Evolutionary conservation across 2,329 filamentous ascomycete species (phyloP).

Genomic region (Diaporthe sp.): DNA sequence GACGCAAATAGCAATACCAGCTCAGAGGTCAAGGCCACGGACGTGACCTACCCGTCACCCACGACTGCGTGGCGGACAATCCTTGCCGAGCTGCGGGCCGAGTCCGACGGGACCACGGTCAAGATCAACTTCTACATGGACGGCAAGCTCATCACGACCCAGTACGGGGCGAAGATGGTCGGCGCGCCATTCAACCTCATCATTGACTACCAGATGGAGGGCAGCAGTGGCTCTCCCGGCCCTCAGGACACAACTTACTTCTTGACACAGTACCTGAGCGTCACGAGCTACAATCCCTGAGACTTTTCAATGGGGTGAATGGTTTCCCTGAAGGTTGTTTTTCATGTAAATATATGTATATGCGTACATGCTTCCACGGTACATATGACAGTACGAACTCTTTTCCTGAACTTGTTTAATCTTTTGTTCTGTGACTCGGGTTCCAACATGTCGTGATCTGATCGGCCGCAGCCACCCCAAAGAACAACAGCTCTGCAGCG

Average conservation of each 20-base stretch:
- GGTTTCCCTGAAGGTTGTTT: not conserved
- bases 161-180: slow-evolving; percentile 60
- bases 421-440: not conserved
- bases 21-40: slow-evolving; percentile 55
- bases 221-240: slow-evolving; percentile 39
- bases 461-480: not conserved
- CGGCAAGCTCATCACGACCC: slow-evolving; percentile 58
- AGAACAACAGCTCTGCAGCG: not conserved
- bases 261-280: slow-evolving; percentile 40
- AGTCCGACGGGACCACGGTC: slow-evolving; percentile 60
- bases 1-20: slow-evolving; percentile 50
- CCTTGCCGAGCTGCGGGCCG: slow-evolving; percentile 61
- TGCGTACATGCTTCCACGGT: not conserved
- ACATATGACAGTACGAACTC: not conserved
- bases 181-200: slow-evolving; percentile 56
- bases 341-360: slow-evolving; percentile 19
- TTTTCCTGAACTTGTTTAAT: not conserved
- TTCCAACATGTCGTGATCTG: not conserved
- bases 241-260: slow-evolving; percentile 40
- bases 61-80: slow-evolving; percentile 59
- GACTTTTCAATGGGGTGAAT: not conserved
- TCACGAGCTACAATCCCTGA: slow-evolving; percentile 41
- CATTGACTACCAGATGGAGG: slow-evolving; percentile 42
- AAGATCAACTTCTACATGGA: slow-evolving; percentile 66
- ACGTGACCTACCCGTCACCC: slow-evolving; percentile 60